Percentiles rank a stretch among this genome's conserved stretches.
Conservation (phyloP, 177 flowering plant genomes). For the Vitis hybrid region DNA sequence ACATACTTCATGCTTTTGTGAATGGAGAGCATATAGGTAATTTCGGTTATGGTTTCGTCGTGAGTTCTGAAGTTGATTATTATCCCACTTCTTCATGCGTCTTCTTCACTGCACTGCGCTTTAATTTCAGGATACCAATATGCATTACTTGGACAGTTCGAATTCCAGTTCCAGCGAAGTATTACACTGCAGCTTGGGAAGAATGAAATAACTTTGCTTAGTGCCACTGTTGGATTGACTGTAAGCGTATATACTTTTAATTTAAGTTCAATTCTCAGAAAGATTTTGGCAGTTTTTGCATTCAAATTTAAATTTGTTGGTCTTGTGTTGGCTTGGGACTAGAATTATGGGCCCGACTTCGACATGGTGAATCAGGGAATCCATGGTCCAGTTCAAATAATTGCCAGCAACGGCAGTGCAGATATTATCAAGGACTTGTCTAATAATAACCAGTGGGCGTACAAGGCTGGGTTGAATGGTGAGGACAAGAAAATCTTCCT, state of each 20-base stretch:
- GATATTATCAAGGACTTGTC: constrained; percentile 13
- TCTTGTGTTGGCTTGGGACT: neutral
- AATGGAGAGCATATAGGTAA: constrained; percentile 31
- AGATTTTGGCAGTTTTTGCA: no score
- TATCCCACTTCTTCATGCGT: no score
- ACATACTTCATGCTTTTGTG: constrained; percentile 32
- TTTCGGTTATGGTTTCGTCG: no score
- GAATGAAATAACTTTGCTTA: constrained; percentile 24
- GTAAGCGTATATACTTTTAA: neutral
- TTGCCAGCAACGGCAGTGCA: neutral
- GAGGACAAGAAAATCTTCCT: neutral
- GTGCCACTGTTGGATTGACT: constrained; percentile 30
- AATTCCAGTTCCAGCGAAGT: neutral
- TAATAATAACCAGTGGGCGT: constrained; percentile 12
- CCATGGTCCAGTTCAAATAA: constrained; percentile 24
- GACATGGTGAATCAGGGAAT: constrained; percentile 15
- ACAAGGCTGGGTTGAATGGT: constrained; percentile 26
- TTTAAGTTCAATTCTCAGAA: neutral
- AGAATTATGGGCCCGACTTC: constrained; percentile 21
- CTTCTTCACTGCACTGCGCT: no score
- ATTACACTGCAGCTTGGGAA: constrained; percentile 16
- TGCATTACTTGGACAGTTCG: constrained; percentile 5
- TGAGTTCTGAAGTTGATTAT: no score
- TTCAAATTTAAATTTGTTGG: no score
- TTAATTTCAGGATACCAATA: constrained; percentile 17